A percentile compares a stretch with the other conserved stretches of the same genome.
Evolutionary conservation across 169 alveolate genomes (phyloP).

Genomic region (Cryptosporidium tyzzeri): DNA sequence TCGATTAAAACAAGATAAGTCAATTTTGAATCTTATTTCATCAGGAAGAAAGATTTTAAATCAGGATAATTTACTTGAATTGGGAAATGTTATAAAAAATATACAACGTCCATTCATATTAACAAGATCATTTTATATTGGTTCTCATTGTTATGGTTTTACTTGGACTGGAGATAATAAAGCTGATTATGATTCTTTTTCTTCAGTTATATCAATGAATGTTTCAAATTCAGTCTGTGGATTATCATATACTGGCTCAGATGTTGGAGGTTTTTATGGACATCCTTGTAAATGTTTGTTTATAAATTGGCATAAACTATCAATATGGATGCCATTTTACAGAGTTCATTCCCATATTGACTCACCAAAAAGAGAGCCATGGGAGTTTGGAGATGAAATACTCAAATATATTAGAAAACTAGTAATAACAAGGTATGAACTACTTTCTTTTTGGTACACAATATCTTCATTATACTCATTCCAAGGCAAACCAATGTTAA

Average conservation of each 20-base stretch:
- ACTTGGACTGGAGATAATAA: constrained; percentile 93
- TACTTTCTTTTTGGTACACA: constrained; percentile 76
- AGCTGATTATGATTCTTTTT: constrained; percentile 85
- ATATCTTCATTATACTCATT: constrained; percentile 47
- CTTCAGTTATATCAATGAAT: constrained; percentile 86
- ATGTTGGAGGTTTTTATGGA: constrained; percentile 92
- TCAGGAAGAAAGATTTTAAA: constrained; percentile 13
- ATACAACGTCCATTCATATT: constrained; percentile 87
- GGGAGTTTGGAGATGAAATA: constrained; percentile 54
- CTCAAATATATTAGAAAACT: constrained; percentile 44
- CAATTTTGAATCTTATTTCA: constrained; percentile 5
- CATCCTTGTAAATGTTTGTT: constrained; percentile 87
- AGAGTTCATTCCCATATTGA: constrained; percentile 72
- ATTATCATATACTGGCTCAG: constrained; percentile 89
- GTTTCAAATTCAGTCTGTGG: constrained; percentile 88
- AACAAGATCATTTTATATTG: constrained; percentile 87
- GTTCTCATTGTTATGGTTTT: constrained; percentile 88
- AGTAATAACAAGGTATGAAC: constrained; percentile 41
- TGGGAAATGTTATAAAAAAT: constrained; percentile 69
- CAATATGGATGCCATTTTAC: constrained; percentile 81
- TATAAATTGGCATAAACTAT: constrained; percentile 90
- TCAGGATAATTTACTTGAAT: constrained; percentile 21
- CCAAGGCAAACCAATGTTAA: constrained; percentile 65
- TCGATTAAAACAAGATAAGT: constrained; percentile 29
- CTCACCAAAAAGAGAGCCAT: constrained; percentile 75